Base-by-base conservation (phyloP, 1,284 basidiomycete genomes). In the Cryptococcus sp. region DNA sequence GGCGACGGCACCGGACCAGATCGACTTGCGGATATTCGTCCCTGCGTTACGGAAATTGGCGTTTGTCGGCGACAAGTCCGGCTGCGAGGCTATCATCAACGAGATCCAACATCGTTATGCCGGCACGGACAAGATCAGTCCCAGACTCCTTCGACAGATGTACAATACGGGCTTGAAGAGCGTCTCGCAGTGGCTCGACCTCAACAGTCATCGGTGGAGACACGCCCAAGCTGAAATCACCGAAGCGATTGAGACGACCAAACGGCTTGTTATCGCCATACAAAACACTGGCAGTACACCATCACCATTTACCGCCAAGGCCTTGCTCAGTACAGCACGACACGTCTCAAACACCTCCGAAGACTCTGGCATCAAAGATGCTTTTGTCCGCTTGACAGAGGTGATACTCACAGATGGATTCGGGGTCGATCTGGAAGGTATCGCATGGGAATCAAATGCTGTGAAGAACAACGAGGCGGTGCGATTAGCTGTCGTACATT, bases 71-170 rank as follows among this genome's bases (percentile, higher is more conserved):
- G 57, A 62, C 19, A 56, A 54, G 46, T 17, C 47, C 10, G 61
- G 61, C 15, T 62, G 61, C 25, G 54, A 54, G 39, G 47, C 54
- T n/a, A 62, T 62, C 48, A 54, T 59, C 31, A 47, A 39, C n/a
- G 61, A 62, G 38, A 31, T 62, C 38, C n/a, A 42, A 42, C 17
- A 48, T 42, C 50, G 61, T 23, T 59, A 53, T 20, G 57, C 48
- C 22, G 56, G 42, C 16, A 45, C 44, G 20, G 31, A 35, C 31
- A 35, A 35, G 31, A 17, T 55, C 40, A 48, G 44, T 3, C 41
- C 15, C 7, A 48, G 35, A 38, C 54, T 53, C 22, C 45, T 53
- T 17, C 20, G 54, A 27, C 47, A 25, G 5, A 53, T 59, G 50
- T 62, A 62, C 35, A 53, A 55, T 31, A 41, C 45, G 22, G 54